phyloP scores from a whole-genome alignment of 2,329 filamentous ascomycete species.

The Monilinia laxa region DNA sequence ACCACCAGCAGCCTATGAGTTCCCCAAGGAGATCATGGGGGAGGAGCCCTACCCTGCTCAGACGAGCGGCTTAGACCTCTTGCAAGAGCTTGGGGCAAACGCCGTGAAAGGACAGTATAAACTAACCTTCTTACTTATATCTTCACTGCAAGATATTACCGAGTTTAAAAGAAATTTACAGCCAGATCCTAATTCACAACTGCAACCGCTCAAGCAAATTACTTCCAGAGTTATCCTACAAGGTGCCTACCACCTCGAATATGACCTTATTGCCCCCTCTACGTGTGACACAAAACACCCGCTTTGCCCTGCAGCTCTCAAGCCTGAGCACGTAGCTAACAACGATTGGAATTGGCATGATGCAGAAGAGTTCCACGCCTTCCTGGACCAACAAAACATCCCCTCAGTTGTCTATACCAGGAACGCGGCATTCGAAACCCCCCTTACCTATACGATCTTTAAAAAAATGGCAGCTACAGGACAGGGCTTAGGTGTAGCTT shows the following conservation, averaged over 20 bases:
- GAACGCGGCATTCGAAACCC: slow-evolving; percentile 31
- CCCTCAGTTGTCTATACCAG: slow-evolving; percentile 35
- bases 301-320: not conserved
- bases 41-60: slow-evolving; percentile 6
- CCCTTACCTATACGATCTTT: slow-evolving; percentile 30
- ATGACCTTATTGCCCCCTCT: too few relatives aligned
- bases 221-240: slow-evolving; percentile 32
- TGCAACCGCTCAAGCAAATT: slow-evolving; percentile 6
- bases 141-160: slow-evolving; percentile 34
- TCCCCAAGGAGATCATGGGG: slow-evolving; percentile 32
- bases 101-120: slow-evolving; percentile 27
- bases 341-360: slow-evolving; percentile 33
- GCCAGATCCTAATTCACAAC: not conserved
- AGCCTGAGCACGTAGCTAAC: slow-evolving; percentile 26
- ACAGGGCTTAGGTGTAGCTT: slow-evolving; percentile 32
- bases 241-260: slow-evolving; percentile 23
- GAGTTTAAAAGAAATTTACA: slow-evolving; percentile 25
- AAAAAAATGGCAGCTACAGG: slow-evolving; percentile 27
- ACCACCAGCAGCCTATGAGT: slow-evolving; percentile 29
- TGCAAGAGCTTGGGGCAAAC: slow-evolving; percentile 26
- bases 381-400: slow-evolving; percentile 27
- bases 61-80: slow-evolving; percentile 26
- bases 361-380: slow-evolving; percentile 31
- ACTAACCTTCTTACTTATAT: slow-evolving; percentile 35
- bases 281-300: not conserved